Evolutionary conservation across 2,329 filamentous ascomycete species (phyloP).

Genomic region (Microcyclospora pomicola): DNA sequence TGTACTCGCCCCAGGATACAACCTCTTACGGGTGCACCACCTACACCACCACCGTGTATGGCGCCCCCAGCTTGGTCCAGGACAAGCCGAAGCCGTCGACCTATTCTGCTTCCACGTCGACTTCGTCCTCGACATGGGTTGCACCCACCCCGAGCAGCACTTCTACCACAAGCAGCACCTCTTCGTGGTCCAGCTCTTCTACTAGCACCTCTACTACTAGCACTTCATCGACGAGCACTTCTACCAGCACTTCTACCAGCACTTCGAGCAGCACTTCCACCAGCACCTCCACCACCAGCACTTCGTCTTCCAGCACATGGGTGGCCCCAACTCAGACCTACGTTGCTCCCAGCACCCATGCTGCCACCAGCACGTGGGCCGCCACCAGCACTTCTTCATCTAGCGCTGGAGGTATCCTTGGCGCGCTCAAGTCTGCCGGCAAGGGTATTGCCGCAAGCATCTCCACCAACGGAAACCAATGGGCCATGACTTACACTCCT

Average conservation of each 20-base stretch:
- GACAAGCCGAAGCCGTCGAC: constrained; percentile 7
- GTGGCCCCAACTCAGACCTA: constrained; percentile 13
- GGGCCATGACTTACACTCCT: constrained; percentile 37
- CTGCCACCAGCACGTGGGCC: constrained; percentile 5
- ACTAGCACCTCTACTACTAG: constrained; percentile 1
- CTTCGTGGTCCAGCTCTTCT: background rate
- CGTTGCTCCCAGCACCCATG: constrained; percentile 10
- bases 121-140: constrained; percentile 3
- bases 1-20: constrained; percentile 5
- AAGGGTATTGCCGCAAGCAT: constrained; percentile 5
- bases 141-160: background rate
- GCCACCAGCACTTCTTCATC: constrained; percentile 3
- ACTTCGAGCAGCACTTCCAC: constrained; percentile 2
- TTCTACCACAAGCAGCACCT: background rate
- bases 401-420: constrained; percentile 1
- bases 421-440: background rate
- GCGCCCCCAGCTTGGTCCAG: constrained; percentile 38
- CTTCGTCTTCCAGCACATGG: constrained; percentile 10
- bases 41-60: constrained; percentile 57
- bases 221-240: constrained; percentile 2
- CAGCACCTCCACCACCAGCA: constrained; percentile 18
- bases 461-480: constrained; percentile 26
- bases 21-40: constrained; percentile 56
- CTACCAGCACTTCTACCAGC: constrained; percentile 13
- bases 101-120: constrained; percentile 3